Evolutionary conservation across 2,329 filamentous ascomycete species (phyloP), one percentile per base, ranked within the genome.

Genomic region (Bipolaris cookei): DNA sequence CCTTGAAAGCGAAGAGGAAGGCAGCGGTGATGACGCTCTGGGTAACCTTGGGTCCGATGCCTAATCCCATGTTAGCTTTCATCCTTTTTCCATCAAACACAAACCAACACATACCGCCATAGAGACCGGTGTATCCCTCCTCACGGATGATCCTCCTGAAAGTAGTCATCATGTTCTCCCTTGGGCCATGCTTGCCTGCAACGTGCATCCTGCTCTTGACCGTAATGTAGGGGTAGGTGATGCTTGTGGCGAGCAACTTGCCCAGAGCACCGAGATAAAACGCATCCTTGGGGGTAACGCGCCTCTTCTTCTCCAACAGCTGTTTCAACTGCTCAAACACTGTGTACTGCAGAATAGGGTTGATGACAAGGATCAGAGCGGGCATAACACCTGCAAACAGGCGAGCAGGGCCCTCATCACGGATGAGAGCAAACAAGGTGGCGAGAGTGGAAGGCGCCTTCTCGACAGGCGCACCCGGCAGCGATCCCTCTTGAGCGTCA

Each of bases 301-400:
- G 87, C 48, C 83, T 82, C 75, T 84, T 84, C 76, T 86, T 90
- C 85, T 97, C 94, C 54, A 97, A 80, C 23, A 84, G 71, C 76
- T 98, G 97, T 86, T 97, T 98, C 81, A 98, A 82, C 82, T 99
- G 94, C 83, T 99, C 95, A 71, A 98, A 99, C 54, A 99, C 90
- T 14, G 95, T 99, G 80, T 99, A 99, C 81, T 99, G 95, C 63
- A 99, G 82, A 66, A 99, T 99, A 4, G 95, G 95, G 81, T 99
- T 99, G 81, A 97, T 92, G 72, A 99, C 95, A 63, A 99, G 84
- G 65, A 99, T 88, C 66, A 99, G 82, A 0, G 95, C 95, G 8
- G 95, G 95, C 57, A 97, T 84, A 50, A 99, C 94, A 60, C 95
- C 95, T 4, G 93, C 85, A 76, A 99, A 99, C 32, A 99, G 86